Conservation (phyloP, 2,329 filamentous ascomycete species). For the Neofusicoccum kwambonambiense region DNA sequence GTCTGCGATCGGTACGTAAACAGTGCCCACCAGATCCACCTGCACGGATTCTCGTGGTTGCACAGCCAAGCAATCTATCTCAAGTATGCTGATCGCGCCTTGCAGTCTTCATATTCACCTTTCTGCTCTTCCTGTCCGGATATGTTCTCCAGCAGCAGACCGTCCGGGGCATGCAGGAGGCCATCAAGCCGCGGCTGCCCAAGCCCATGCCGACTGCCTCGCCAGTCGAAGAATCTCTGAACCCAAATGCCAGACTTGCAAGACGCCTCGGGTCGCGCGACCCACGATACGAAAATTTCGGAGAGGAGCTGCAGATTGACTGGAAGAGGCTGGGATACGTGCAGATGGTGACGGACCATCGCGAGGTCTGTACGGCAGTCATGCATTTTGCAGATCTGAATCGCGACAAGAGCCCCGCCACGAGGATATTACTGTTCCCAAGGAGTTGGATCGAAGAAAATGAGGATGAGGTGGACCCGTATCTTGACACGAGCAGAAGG, state of each 20-base stretch:
- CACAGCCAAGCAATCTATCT: conserved; percentile 1
- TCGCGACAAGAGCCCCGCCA: conserved; percentile 45
- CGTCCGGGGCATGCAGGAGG: conserved; percentile 70
- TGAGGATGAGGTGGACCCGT: conserved; percentile 41
- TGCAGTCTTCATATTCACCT: conserved; percentile 70
- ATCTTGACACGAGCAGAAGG: conserved; percentile 44
- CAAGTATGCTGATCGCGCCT: background rate
- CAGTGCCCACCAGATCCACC: background rate
- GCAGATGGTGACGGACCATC: conserved; percentile 46
- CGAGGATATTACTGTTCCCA: conserved; percentile 47
- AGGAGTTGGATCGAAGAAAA: conserved; percentile 34
- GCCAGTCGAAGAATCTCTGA: conserved; percentile 26
- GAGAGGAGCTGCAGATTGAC: conserved; percentile 34
- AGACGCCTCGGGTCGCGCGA: conserved; percentile 2
- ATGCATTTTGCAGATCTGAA: conserved; percentile 51
- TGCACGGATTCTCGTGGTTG: background rate
- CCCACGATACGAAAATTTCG: conserved; percentile 21
- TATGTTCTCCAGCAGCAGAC: conserved; percentile 87
- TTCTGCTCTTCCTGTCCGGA: conserved; percentile 81
- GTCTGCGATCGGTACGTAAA: conserved; percentile 58
- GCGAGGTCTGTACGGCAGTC: conserved; percentile 50
- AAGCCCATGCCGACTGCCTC: conserved; percentile 36
- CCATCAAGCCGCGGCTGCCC: conserved; percentile 59
- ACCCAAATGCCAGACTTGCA: conserved; percentile 15
- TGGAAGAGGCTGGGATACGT: conserved; percentile 49